Evolutionary conservation across 306 rosid species (phyloP), one percentile per base, ranked within the genome.

Genomic region (Adenanthera pavonina): DNA sequence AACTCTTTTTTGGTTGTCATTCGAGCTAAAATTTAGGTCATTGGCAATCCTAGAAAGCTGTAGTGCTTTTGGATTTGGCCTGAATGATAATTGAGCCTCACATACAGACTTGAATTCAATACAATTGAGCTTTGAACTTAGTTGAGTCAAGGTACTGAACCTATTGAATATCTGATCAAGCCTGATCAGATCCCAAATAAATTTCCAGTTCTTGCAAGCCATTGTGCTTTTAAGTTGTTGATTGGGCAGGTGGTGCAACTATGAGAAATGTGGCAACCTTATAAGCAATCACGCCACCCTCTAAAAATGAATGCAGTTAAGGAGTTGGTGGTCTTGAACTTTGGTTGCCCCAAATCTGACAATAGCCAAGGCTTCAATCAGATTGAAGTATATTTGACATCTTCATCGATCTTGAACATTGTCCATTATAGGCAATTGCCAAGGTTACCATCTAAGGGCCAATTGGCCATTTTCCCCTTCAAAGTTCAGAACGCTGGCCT

Each of bases 361-460:
- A 14, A 8, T 65, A 16, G 46, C 25, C 47, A 65, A 36, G 46
- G 47, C 25, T 65, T 35, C 71, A 65, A 16, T 65, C 71, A 36
- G 72, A 40, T 67, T 17, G 15, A 68, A 68, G 73, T 68, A 59
- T 59, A n/a, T n/a, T 25, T 8, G 49, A 67, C 20, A 36, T 65
- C n/a, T 66, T 66, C 52, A 43, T n/a, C 19, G 10, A 53, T 19
- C 52, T 53, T 59, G 14, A 43, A 76, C 46, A 60, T 59, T 7
- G 49, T 49, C 15, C 43, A 8, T 0, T 34, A 8, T n/a, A 44
- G 34, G 74, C 38, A 19, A 17, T 44, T 5, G n/a, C 38, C 74
- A 69, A n/a, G 33, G 73, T 19, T 41, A 43, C 36, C 9, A 3
- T 19, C 33, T n/a, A 19, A 10, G 35, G 10, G 9, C 14, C 20